These are phyloP conservation scores for Penicillium glabrum DNA, from an alignment of 2,329 filamentous ascomycete species.

Conservation along the genomic window DNA sequence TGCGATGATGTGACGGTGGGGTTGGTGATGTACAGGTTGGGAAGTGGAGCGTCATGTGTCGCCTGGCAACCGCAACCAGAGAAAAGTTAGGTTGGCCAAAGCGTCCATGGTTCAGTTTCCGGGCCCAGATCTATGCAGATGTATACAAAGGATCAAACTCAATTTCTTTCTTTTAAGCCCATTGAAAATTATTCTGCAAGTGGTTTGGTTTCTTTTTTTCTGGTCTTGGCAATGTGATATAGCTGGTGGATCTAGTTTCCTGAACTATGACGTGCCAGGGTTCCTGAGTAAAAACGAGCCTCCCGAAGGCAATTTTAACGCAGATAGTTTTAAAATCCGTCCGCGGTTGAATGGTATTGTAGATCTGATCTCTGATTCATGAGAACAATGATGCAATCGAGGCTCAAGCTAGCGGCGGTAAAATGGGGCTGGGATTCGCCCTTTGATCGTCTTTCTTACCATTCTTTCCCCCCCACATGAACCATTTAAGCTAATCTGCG, in stretches of 20 bases:
- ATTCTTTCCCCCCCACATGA: constrained; percentile 1
- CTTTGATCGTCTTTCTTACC: constrained; percentile 2
- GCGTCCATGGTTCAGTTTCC: constrained; percentile 2
- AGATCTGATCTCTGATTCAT: background rate
- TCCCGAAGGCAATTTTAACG: background rate
- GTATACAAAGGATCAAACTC: background rate
- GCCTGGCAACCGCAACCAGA: constrained; percentile 9
- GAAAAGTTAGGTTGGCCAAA: background rate
- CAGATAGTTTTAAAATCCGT: background rate
- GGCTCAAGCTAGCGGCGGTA: constrained; percentile 11
- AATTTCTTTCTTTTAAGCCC: background rate
- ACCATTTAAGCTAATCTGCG: constrained; percentile 4
- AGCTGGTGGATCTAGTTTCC: background rate
- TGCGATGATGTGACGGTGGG: background rate
- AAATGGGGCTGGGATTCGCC: constrained; percentile 9
- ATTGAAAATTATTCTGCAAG: too few species aligned
- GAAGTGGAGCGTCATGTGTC: constrained; percentile 5
- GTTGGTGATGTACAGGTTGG: background rate
- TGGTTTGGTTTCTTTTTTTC: background rate
- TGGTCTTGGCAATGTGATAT: background rate
- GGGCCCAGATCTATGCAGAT: background rate
- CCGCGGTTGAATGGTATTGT: background rate
- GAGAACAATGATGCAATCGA: constrained; percentile 11
- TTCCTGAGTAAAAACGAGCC: background rate
- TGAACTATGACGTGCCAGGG: background rate